These are phyloP conservation scores for Sisymbrium altissimum DNA, from an alignment of 345 rosid species.

Conservation along the genomic window DNA sequence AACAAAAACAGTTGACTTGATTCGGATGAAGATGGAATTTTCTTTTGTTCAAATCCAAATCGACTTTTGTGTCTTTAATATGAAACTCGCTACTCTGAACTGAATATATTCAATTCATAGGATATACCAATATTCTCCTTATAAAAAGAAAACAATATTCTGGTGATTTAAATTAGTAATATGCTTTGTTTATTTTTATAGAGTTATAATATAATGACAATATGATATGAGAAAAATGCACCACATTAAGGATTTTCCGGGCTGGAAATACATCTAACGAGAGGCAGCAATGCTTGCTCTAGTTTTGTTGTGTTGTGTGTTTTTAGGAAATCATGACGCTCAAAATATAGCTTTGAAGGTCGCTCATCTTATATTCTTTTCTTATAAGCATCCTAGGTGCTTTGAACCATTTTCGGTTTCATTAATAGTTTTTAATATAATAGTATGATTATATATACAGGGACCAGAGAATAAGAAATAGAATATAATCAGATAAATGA, in stretches of 20 bases:
- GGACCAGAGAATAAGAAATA: neutral
- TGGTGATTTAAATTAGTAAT: neutral
- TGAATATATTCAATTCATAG: neutral
- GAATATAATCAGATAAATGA: neutral
- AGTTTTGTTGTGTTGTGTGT: slow-evolving; percentile 5
- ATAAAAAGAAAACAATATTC: neutral
- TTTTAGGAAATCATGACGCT: neutral
- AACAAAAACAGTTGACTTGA: slow-evolving; percentile 19
- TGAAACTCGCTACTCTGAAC: neutral
- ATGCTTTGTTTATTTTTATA: neutral
- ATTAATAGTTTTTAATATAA: neutral
- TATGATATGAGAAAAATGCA: neutral
- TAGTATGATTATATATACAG: neutral
- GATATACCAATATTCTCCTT: neutral
- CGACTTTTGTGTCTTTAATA: neutral
- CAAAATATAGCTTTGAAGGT: neutral
- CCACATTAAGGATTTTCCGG: neutral
- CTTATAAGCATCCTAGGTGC: neutral
- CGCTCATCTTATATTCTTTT: neutral
- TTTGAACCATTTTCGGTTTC: neutral
- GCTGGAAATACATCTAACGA: neutral
- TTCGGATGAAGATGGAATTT: neutral
- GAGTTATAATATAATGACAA: neutral
- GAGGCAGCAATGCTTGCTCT: neutral
- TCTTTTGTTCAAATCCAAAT: neutral